Conservation (phyloP, 345 rosid species). For the Punica granatum region DNA sequence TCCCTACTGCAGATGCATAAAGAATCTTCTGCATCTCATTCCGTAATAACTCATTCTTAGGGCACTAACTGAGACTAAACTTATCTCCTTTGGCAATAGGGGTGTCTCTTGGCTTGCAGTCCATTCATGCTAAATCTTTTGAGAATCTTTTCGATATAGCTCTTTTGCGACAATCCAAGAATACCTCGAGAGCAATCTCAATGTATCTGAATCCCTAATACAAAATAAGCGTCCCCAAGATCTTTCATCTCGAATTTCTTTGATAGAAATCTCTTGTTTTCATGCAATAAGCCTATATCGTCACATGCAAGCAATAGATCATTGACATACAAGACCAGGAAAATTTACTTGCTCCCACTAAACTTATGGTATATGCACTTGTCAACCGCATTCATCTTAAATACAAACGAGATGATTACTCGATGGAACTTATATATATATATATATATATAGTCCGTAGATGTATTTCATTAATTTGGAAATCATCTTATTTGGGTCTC, state of each 20-base stretch:
- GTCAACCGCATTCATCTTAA: background rate
- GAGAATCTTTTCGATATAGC: constrained; percentile 2
- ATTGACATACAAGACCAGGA: background rate
- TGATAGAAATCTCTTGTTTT: background rate
- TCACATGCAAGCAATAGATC: background rate
- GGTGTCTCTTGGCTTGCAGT: background rate
- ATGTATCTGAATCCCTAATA: background rate
- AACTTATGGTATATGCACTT: background rate
- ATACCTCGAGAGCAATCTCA: background rate
- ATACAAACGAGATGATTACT: background rate
- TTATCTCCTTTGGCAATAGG: background rate
- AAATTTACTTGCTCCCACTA: constrained; percentile 4
- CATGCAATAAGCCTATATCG: background rate
- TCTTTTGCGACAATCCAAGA: background rate
- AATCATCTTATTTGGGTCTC: background rate
- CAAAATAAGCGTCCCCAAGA: background rate
- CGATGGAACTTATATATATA: background rate
- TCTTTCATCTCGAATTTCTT: constrained; percentile 1
- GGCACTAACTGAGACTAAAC: background rate
- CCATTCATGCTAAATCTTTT: background rate
- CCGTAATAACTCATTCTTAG: background rate
- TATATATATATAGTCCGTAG: background rate
- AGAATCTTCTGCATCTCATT: background rate
- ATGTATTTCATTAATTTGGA: constrained; percentile 6
- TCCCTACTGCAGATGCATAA: background rate